Conservation (phyloP, 495 filamentous ascomycete species). For the Podospora pseudocomata region DNA sequence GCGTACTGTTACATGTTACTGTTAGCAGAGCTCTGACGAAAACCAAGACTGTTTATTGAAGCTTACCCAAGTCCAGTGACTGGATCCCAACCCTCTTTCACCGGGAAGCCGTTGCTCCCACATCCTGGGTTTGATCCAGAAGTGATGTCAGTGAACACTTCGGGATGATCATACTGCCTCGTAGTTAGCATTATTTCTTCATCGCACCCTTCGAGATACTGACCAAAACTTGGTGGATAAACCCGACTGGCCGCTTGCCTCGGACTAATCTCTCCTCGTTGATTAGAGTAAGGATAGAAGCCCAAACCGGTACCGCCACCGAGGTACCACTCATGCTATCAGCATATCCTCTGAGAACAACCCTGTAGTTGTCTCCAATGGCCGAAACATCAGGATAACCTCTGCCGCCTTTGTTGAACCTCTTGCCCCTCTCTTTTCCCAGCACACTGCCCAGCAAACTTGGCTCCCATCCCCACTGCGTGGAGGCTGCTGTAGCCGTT, state of each 20-base stretch:
- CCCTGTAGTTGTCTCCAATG: slow-evolving; percentile 56
- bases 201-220: slow-evolving; percentile 36
- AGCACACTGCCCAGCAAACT: slow-evolving; percentile 52
- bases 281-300: slow-evolving; percentile 56
- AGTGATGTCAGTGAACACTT: slow-evolving; percentile 59
- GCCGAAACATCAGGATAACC: slow-evolving; percentile 65
- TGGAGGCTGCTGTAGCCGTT: slow-evolving; percentile 16
- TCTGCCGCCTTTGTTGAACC: slow-evolving; percentile 56
- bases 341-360: slow-evolving; percentile 43
- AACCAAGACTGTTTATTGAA: neutral
- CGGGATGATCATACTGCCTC: slow-evolving; percentile 53
- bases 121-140: slow-evolving; percentile 60
- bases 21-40: neutral
- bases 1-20: slow-evolving; percentile 16
- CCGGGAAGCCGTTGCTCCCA: slow-evolving; percentile 52
- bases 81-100: slow-evolving; percentile 58
- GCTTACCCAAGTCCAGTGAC: slow-evolving; percentile 56
- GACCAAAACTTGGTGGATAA: slow-evolving; percentile 56
- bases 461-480: slow-evolving; percentile 54
- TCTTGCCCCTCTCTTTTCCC: slow-evolving; percentile 12
- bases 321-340: slow-evolving; percentile 52
- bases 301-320: slow-evolving; percentile 56
- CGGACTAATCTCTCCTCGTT: slow-evolving; percentile 58
- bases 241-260: slow-evolving; percentile 49
- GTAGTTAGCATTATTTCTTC: neutral